These are phyloP conservation scores for Cryptococcus sp. DNA, from an alignment of 1,284 basidiomycete species.

Conservation along the genomic window DNA sequence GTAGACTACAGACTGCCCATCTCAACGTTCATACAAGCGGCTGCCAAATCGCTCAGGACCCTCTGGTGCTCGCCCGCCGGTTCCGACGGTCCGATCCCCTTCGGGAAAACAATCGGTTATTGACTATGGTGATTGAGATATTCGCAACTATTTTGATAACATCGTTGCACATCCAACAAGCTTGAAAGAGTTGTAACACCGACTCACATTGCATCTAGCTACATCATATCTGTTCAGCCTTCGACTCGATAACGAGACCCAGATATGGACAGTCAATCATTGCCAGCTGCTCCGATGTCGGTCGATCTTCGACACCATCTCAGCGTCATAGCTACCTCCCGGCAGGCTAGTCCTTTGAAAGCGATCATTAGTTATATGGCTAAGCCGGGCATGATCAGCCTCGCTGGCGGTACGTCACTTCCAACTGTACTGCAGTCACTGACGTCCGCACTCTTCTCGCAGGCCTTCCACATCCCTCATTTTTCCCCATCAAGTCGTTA, in stretches of 20 bases:
- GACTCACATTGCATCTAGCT: no score
- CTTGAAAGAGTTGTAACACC: no score
- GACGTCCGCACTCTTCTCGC: background rate
- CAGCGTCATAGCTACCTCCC: conserved; percentile 58
- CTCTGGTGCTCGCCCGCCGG: no score
- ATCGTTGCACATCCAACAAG: no score
- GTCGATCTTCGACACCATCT: conserved; percentile 63
- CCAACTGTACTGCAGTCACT: background rate
- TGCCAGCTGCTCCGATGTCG: conserved; percentile 33
- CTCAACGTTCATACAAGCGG: no score
- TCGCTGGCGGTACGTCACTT: conserved; percentile 29
- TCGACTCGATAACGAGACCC: background rate
- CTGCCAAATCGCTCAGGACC: no score
- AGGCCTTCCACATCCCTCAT: conserved; percentile 45
- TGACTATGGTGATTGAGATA: no score
- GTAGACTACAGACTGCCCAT: no score
- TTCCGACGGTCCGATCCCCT: no score
- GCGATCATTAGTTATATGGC: conserved; percentile 35
- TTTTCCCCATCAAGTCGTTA: conserved; percentile 46
- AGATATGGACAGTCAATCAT: background rate
- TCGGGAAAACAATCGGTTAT: no score
- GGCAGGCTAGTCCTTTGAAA: conserved; percentile 65
- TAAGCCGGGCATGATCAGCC: conserved; percentile 33
- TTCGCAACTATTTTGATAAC: no score
- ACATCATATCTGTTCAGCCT: background rate